Evolutionary conservation across 371 early-diverging fungal species (phyloP).

Genomic region (Nosema muscidifuracis): DNA sequence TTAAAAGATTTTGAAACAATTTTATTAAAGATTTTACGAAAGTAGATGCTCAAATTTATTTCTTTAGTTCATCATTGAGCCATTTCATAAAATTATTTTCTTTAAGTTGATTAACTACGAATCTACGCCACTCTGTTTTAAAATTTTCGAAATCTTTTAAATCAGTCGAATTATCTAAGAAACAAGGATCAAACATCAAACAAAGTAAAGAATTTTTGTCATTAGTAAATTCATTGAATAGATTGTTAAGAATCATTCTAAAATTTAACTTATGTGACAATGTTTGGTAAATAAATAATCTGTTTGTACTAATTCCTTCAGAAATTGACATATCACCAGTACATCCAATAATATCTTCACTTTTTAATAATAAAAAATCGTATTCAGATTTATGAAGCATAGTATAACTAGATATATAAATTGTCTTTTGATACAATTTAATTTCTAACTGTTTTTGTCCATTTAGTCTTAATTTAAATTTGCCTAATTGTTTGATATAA

Average conservation of each 20-base stretch:
- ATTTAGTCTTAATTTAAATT: neutral
- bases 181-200: neutral
- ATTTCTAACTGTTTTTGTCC: neutral
- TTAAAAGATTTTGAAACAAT: too few relatives aligned
- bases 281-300: neutral
- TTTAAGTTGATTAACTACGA: neutral
- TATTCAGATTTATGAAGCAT: neutral
- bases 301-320: neutral
- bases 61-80: neutral
- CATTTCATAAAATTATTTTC: neutral
- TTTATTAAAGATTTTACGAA: too few relatives aligned
- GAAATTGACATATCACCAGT: slow-evolving; percentile 3
- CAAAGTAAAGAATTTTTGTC: neutral
- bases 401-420: neutral
- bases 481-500: neutral
- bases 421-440: neutral
- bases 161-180: too few relatives aligned
- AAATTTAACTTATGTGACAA: neutral
- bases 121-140: too few relatives aligned
- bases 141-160: too few relatives aligned
- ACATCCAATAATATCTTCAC: neutral
- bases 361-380: neutral
- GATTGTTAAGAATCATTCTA: neutral
- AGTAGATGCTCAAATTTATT: too few relatives aligned
- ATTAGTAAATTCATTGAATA: neutral